Conservation (phyloP, 495 filamentous ascomycete species). For the Pseudomonodictys pantanalensis region DNA sequence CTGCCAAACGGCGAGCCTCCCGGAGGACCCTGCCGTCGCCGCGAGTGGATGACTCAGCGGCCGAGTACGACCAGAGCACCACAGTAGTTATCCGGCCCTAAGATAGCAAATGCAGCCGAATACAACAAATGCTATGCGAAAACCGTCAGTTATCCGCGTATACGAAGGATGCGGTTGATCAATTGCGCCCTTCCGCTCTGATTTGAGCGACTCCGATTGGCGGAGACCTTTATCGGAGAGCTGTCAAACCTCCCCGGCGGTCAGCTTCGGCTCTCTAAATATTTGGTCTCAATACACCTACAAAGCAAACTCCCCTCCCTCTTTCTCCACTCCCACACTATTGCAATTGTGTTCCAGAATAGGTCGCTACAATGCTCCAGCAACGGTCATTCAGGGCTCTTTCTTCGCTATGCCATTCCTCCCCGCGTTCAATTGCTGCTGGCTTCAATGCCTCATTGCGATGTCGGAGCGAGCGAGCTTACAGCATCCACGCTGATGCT, state of each 20-base stretch:
- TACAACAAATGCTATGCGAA: background rate
- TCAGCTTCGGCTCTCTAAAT: constrained; percentile 15
- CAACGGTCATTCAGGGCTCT: constrained; percentile 26
- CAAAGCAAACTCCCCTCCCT: background rate
- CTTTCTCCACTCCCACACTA: constrained; percentile 1
- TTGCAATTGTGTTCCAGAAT: background rate
- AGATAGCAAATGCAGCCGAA: background rate
- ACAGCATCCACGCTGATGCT: constrained; percentile 38
- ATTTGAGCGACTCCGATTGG: background rate
- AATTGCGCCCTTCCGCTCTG: constrained; percentile 1
- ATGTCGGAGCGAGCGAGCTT: constrained; percentile 35
- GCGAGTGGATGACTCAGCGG: background rate
- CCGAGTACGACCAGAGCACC: too few species aligned
- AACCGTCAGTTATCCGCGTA: background rate
- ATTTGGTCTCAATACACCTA: background rate
- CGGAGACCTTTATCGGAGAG: background rate
- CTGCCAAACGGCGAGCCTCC: background rate
- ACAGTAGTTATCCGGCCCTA: too few species aligned
- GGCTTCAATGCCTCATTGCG: constrained; percentile 38
- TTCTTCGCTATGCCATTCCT: constrained; percentile 15
- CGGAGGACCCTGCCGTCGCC: background rate
- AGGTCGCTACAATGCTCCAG: constrained; percentile 28
- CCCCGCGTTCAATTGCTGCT: constrained; percentile 32
- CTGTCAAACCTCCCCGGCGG: background rate
- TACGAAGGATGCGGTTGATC: background rate